Evolutionary conservation across 2,329 filamentous ascomycete genomes (phyloP), one percentile per base, ranked within the genome.

Genomic region (Zymoseptoria brevis): DNA sequence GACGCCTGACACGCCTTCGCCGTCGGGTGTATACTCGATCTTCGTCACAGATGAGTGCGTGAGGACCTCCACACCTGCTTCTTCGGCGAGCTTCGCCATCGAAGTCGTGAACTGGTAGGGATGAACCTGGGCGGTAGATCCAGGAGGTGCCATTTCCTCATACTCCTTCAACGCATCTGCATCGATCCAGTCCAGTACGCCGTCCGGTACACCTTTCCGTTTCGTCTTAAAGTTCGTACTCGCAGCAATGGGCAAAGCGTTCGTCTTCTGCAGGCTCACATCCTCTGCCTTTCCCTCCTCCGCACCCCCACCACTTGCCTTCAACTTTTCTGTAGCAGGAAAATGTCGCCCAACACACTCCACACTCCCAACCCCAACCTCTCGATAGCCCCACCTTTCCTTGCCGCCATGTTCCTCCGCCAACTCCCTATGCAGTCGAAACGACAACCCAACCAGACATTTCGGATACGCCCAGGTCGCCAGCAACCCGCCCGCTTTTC

Each of bases 121-220:
- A 69, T 99, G 93, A 2, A 97, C 93, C 75, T 99, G 94, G 0
- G 94, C 89, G 1, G 94, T 97, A 62, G 90, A 89, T 1, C 81
- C 82, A 0, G 85, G 83, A 2, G 84, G 86, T 1, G 90, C 90
- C 90, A 97, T 96, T 70, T 87, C 85, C 35, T 89, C 84, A 75
- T 96, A 97, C 19, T 80, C 79, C 56, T 78, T 77, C 21, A 96
- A 76, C 1, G 86, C 77, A 4, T 86, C 83, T 1, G 81, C 76
- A 56, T 88, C 83, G 50, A 97, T 80, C 91, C 92, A 99, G 73
- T 96, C 87, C 11, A 97, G 78, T 5, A 45, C 35, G 3, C 35
- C 35, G 4, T 26, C 51, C 6, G 22, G 51, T 4, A 66, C 61
- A 24, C 67, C 64, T 4, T 56, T 62, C 3, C 61, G 63, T 50